Conservation (phyloP, 106 monocot genomes). For the Narthecium ossifragum region DNA sequence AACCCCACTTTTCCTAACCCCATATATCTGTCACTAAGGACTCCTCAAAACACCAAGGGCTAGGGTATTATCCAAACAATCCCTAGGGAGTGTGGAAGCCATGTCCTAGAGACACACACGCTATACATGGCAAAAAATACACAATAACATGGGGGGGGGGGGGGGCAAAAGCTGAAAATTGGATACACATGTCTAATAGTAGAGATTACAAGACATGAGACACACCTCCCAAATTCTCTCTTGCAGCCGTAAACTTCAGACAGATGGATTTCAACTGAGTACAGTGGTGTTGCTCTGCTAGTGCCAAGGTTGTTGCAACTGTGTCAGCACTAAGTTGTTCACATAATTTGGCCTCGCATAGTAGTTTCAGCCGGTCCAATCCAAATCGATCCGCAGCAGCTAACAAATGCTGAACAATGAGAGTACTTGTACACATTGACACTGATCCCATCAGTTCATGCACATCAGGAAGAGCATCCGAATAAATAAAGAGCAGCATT, state of each 20-base stretch:
- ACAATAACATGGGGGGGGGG: too few species aligned
- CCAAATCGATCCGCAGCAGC: constrained; percentile 91
- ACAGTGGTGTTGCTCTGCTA: constrained; percentile 86
- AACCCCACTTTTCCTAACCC: too few species aligned
- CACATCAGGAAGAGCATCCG: constrained; percentile 59
- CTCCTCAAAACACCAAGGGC: too few species aligned
- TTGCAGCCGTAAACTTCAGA: constrained; percentile 52
- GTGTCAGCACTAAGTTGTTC: constrained; percentile 62
- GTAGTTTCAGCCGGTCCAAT: constrained; percentile 56
- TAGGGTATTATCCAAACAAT: too few species aligned
- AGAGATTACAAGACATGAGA: too few species aligned
- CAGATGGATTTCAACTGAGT: constrained; percentile 69
- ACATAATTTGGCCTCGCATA: constrained; percentile 75
- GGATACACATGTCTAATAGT: too few species aligned
- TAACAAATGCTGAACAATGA: constrained; percentile 70
- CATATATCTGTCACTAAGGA: too few species aligned
- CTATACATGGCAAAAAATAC: too few species aligned
- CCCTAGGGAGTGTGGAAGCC: too few species aligned
- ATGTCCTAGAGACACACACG: too few species aligned
- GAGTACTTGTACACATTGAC: constrained; percentile 48
- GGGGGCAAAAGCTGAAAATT: too few species aligned
- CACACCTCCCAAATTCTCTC: constrained; percentile 75
- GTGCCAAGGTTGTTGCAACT: constrained; percentile 70
- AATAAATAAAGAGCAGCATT: constrained; percentile 77
- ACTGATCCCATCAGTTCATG: constrained; percentile 48